phyloP scores from a whole-genome alignment of 805 yeast species.

The Saturnispora ahearnii region DNA sequence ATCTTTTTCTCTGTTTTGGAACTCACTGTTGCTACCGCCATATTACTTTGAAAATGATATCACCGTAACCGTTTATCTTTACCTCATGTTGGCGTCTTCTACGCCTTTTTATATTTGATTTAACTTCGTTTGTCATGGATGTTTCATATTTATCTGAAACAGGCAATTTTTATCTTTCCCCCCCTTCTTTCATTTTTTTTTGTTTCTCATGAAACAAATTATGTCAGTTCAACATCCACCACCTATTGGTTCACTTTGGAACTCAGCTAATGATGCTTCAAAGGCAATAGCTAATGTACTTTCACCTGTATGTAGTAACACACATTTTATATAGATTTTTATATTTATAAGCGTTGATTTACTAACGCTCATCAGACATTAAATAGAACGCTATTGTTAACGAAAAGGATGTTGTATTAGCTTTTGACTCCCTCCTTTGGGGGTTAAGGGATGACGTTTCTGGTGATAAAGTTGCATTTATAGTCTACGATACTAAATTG shows the following conservation, averaged over 20 bases:
- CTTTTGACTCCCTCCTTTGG: constrained; percentile 7
- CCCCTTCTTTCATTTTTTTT: background rate
- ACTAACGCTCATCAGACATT: background rate
- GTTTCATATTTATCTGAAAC: constrained; percentile 1
- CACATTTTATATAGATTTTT: background rate
- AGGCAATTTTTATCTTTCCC: background rate
- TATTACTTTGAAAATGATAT: background rate
- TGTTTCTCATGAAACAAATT: background rate
- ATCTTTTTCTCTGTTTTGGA: background rate
- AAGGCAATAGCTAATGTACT: background rate
- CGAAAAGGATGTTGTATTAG: constrained; percentile 1
- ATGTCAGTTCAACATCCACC: background rate
- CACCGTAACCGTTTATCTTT: background rate
- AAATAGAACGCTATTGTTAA: constrained; percentile 1
- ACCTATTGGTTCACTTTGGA: constrained; percentile 2
- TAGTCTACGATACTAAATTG: constrained; percentile 1
- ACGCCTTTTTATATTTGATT: background rate
- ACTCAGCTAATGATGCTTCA: background rate
- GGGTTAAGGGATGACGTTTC: constrained; percentile 2
- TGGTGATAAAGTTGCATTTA: constrained; percentile 2
- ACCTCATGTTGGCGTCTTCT: background rate
- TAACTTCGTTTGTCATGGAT: background rate
- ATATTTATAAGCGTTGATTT: background rate
- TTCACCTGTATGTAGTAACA: background rate
- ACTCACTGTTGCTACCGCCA: background rate